Base-by-base conservation (phyloP, 306 rosid genomes). In the Glycyrrhiza uralensis region DNA sequence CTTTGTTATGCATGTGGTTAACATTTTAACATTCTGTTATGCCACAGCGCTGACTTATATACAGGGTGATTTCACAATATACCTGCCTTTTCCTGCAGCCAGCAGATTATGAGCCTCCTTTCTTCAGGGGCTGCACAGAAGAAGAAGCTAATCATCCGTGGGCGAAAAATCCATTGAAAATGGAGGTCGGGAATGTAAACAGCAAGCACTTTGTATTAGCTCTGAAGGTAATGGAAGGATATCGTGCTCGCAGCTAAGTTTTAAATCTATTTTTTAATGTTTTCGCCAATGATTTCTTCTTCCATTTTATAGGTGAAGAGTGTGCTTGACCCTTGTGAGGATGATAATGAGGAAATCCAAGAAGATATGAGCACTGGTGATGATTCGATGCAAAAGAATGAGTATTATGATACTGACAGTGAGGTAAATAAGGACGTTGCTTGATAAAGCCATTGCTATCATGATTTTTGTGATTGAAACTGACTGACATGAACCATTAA, bases 181-280 rank as follows among this genome's bases (percentile, higher is more conserved):
- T 91, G 99, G 93, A 95, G 86, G 93, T 91, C 33, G 99, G 97
- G 69, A 89, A 87, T 71, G 97, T 95, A 29, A 95, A 95, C 85
- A 95, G 96, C 90, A 95, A 95, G 90, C 96, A 89, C 83, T 91
- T 91, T 76, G 96, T 91, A 23, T 76, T 95, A 19, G 87, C 93
- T 82, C 96, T 91, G 62, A 91, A 91, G 96, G 99, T 91, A 82
- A 78, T 70, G 61, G 72, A 81, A 66, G 61, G 74, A 54, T 71
- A 57, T 72, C 41, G 7, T 15, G 74, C 38, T 66, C 15, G 11
- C 71, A 71, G 60, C 17, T 35, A 39, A 41, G n/a, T 22, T 52
- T 55, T 11, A 55, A 52, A 44, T 74, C 22, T 7, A 18, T 72
- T 76, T n/a, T 30, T 71, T 54, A 49, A 15, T 49, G 24, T 4